Evolutionary conservation across 2,329 filamentous ascomycete genomes (phyloP).

Genomic region (Aspergillus vadensis): DNA sequence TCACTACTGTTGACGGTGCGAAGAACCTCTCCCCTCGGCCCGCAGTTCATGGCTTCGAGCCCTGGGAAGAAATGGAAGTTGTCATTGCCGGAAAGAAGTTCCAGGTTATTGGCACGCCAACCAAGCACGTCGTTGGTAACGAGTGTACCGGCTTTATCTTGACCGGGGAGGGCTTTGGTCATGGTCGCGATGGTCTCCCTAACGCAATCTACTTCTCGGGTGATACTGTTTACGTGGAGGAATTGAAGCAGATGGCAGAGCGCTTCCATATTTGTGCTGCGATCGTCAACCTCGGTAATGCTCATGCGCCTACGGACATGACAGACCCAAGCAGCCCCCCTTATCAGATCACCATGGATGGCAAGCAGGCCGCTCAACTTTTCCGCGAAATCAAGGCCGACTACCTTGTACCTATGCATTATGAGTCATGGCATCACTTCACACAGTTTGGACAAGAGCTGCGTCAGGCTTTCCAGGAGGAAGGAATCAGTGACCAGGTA

Average conservation of each 20-base stretch:
- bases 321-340: conserved; percentile 21
- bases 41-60: conserved; percentile 42
- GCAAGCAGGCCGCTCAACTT: conserved; percentile 43
- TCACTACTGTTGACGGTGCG: conserved; percentile 51
- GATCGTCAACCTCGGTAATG: conserved; percentile 47
- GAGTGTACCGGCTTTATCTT: conserved; percentile 53
- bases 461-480: conserved; percentile 33
- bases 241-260: conserved; percentile 40
- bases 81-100: conserved; percentile 38
- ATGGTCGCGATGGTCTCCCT: conserved; percentile 35
- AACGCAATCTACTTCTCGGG: conserved; percentile 55
- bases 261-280: conserved; percentile 43
- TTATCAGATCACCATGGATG: conserved; percentile 50
- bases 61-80: conserved; percentile 42
- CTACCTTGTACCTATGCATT: conserved; percentile 52
- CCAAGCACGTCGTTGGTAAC: conserved; percentile 46
- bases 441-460: conserved; percentile 39
- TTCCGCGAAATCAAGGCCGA: conserved; percentile 46
- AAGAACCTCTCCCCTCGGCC: conserved; percentile 49
- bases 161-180: conserved; percentile 41
- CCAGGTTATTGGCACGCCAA: conserved; percentile 48
- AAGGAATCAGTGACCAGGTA: conserved; percentile 39
- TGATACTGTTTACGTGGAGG: conserved; percentile 52
- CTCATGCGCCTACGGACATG: conserved; percentile 20
- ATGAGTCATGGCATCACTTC: conserved; percentile 51